A percentile compares a stretch with the other conserved stretches of the same genome.
Evolutionary conservation across 805 yeast genomes (phyloP).

Genomic region (Saitoella complicata): DNA sequence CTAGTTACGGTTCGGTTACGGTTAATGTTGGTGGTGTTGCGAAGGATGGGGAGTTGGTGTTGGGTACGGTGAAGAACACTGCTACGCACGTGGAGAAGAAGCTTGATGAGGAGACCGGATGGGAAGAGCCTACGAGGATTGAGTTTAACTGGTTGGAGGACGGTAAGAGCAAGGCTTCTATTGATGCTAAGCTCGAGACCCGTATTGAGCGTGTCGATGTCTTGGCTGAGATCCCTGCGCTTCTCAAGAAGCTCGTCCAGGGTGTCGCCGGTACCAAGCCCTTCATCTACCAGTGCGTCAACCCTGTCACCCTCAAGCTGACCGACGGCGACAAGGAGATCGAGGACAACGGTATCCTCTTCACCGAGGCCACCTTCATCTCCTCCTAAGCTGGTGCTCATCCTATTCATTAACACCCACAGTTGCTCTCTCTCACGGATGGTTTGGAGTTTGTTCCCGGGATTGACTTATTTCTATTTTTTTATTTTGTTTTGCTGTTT

Average conservation of each 20-base stretch:
- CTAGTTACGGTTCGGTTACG: conserved; percentile 65
- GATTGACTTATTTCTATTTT: too few species aligned
- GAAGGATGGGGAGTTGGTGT: conserved; percentile 42
- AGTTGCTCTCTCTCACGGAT: too few species aligned
- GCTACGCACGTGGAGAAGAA: conserved; percentile 40
- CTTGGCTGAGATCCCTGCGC: conserved; percentile 89
- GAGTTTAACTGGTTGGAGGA: conserved; percentile 41
- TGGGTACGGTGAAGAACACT: conserved; percentile 50
- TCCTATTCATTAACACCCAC: too few species aligned
- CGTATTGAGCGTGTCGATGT: conserved; percentile 88
- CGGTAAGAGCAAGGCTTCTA: conserved; percentile 20
- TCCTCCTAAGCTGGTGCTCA: conserved; percentile 19
- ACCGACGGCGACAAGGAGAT: conserved; percentile 26
- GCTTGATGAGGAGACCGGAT: conserved; percentile 63
- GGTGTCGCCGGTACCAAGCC: conserved; percentile 95
- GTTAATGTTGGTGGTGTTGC: conserved; percentile 69
- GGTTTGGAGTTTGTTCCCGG: too few species aligned
- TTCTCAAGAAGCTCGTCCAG: conserved; percentile 81
- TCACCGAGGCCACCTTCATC: conserved; percentile 71
- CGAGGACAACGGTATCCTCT: conserved; percentile 48
- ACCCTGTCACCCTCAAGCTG: conserved; percentile 36
- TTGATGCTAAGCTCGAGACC: conserved; percentile 40
- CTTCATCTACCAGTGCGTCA: conserved; percentile 83
- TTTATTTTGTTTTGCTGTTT: too few species aligned
- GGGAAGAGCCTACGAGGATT: conserved; percentile 71